Percentiles rank a stretch among this genome's conserved stretches.
These are phyloP conservation scores for Termitomyces heimii DNA, from an alignment of 768 basidiomycete genomes.

Conservation along the genomic window DNA sequence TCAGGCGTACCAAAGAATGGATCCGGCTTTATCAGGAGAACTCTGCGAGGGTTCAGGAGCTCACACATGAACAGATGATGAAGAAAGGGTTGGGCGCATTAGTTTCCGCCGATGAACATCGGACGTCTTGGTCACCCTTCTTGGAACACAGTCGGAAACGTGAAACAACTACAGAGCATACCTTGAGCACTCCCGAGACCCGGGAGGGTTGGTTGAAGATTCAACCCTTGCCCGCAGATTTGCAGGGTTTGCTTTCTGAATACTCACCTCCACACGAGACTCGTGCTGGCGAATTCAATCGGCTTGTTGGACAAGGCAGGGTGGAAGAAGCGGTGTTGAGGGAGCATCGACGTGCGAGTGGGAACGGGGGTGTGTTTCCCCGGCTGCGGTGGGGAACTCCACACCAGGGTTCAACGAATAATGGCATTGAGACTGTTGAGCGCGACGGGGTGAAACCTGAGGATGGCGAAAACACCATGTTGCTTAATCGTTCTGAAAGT, in stretches of 20 bases:
- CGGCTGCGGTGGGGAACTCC: neutral
- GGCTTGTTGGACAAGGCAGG: slow-evolving; percentile 28
- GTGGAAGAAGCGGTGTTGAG: slow-evolving; percentile 27
- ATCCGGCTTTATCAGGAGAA: slow-evolving; percentile 30
- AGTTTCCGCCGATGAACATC: neutral
- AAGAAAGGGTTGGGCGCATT: slow-evolving; percentile 10
- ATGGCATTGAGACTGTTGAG: neutral
- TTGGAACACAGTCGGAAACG: neutral
- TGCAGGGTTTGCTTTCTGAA: slow-evolving; percentile 15
- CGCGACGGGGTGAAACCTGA: neutral
- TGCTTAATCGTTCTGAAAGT: neutral
- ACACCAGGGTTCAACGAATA: neutral
- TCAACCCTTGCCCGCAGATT: slow-evolving; percentile 12
- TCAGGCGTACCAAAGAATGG: slow-evolving; percentile 32
- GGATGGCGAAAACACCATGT: neutral
- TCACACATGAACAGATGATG: slow-evolving; percentile 17
- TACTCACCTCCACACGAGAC: slow-evolving; percentile 22
- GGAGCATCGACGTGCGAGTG: slow-evolving; percentile 27
- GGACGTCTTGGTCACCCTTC: neutral
- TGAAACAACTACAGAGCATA: neutral
- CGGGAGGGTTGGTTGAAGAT: slow-evolving; percentile 15
- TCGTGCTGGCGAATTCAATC: slow-evolving; percentile 24
- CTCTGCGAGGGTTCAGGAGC: slow-evolving; percentile 13
- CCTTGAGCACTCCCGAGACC: neutral
- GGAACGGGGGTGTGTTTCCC: slow-evolving; percentile 11